Percentiles rank a stretch among this genome's conserved stretches.
Conservation (phyloP, 2,329 filamentous ascomycete species). For the Metarhizium rileyi region DNA sequence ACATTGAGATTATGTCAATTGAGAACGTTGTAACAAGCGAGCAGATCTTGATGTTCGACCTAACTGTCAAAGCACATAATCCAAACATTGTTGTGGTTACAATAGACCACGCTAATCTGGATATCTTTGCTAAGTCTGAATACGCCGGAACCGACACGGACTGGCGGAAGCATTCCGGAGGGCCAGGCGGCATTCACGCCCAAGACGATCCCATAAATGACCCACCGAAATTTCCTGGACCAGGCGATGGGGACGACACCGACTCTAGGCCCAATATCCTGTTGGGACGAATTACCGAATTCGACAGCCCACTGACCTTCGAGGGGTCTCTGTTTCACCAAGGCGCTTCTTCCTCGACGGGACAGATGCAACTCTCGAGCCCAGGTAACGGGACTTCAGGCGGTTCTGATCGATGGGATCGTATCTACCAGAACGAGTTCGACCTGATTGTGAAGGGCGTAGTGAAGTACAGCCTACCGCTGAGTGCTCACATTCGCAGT, state of each 20-base stretch:
- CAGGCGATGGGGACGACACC: constrained; percentile 50
- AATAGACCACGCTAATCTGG: constrained; percentile 77
- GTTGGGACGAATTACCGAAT: constrained; percentile 77
- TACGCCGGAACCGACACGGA: constrained; percentile 64
- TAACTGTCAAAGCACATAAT: constrained; percentile 81
- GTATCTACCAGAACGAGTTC: constrained; percentile 83
- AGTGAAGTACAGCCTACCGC: constrained; percentile 66
- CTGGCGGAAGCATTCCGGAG: constrained; percentile 40
- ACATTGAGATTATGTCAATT: constrained; percentile 71
- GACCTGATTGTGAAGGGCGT: constrained; percentile 87
- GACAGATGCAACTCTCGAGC: constrained; percentile 69
- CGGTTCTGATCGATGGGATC: constrained; percentile 80
- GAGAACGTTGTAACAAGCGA: constrained; percentile 87
- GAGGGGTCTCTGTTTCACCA: constrained; percentile 82
- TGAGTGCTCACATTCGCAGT: constrained; percentile 50
- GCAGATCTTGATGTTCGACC: constrained; percentile 89
- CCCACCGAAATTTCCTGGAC: constrained; percentile 23
- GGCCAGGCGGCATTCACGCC: constrained; percentile 16
- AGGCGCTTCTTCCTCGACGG: constrained; percentile 60
- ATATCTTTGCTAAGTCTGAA: constrained; percentile 89
- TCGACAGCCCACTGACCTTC: constrained; percentile 82
- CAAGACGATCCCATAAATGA: constrained; percentile 26
- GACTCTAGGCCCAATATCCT: constrained; percentile 67
- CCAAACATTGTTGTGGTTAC: constrained; percentile 86
- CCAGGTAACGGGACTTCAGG: constrained; percentile 86